Evolutionary conservation across 257 asterid genomes (phyloP).

Genomic region (Nicotiana otophora): DNA sequence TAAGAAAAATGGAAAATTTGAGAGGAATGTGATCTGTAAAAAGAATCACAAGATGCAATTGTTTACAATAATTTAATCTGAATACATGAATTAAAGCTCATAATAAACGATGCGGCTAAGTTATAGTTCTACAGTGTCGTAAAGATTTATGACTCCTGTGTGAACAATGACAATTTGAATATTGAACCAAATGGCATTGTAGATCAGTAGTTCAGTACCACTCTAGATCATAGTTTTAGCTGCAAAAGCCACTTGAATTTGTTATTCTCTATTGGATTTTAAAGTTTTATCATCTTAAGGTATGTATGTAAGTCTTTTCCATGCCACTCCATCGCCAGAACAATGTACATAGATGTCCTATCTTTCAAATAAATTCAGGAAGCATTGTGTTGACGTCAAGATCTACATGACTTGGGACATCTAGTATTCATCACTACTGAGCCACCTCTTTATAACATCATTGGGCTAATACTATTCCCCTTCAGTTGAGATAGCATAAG

Average conservation of each 20-base stretch:
- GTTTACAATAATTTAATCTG: not conserved
- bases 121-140: not conserved
- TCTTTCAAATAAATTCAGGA: not conserved
- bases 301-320: not conserved
- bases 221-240: not conserved
- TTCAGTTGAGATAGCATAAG: not conserved
- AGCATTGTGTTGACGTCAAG: no score
- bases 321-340: not conserved
- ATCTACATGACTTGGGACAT: not conserved
- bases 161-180: not conserved
- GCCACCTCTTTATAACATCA: no score
- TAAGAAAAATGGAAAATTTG: no score
- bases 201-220: not conserved
- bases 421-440: no score
- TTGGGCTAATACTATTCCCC: not conserved
- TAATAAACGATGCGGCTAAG: not conserved
- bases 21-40: no score
- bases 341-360: not conserved
- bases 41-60: not conserved
- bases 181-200: not conserved
- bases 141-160: not conserved
- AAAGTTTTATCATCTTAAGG: not conserved
- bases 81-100: not conserved
- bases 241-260: not conserved
- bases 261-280: not conserved